These are phyloP conservation scores for Phytopythium boreale DNA, from an alignment of 352 stramenopile species.

Conservation along the genomic window DNA sequence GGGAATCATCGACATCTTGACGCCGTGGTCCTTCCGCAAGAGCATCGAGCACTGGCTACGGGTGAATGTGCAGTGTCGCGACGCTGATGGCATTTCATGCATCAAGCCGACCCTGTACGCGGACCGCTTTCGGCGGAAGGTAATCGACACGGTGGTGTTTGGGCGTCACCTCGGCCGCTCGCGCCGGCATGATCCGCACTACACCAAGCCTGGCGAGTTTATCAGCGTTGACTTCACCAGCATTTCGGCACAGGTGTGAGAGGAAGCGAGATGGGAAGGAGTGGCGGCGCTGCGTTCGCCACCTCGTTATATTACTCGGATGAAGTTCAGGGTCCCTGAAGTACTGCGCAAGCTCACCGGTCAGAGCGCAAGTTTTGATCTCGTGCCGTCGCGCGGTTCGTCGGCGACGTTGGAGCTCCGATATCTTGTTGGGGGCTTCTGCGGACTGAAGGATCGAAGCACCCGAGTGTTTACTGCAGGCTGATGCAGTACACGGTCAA, in stretches of 20 bases:
- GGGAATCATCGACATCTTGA: conserved; percentile 97
- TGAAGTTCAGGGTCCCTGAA: background rate
- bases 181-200: conserved; percentile 14
- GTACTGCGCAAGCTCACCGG: background rate
- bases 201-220: conserved; percentile 51
- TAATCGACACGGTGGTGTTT: conserved; percentile 83
- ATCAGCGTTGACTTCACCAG: conserved; percentile 86
- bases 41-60: conserved; percentile 88
- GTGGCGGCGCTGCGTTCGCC: too few relatives aligned
- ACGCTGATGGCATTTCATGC: conserved; percentile 78
- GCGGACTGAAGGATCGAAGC: background rate
- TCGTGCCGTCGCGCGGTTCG: background rate
- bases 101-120: conserved; percentile 81
- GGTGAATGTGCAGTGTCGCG: conserved; percentile 75
- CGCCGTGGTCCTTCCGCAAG: conserved; percentile 94
- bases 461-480: conserved; percentile 34
- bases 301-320: conserved; percentile 5
- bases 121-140: conserved; percentile 79
- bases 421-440: background rate
- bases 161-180: conserved; percentile 43
- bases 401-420: background rate
- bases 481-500: conserved; percentile 74
- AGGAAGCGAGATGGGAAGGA: background rate
- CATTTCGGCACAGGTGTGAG: conserved; percentile 36
- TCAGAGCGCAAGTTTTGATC: background rate